Evolutionary conservation across 139 green algal genomes (phyloP).

Genomic region (Chlorella sp.): DNA sequence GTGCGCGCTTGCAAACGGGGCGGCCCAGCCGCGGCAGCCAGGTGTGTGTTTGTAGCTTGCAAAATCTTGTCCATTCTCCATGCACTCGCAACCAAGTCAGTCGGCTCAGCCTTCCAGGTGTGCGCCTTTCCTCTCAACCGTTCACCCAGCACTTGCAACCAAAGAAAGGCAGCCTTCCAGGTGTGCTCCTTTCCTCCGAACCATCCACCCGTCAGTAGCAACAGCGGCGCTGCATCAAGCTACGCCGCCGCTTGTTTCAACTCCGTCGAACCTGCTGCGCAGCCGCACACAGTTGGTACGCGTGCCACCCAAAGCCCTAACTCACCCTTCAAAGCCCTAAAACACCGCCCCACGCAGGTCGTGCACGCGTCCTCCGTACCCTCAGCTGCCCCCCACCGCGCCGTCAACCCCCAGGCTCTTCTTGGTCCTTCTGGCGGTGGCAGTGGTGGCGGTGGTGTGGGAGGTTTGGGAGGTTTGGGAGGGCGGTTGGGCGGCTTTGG

Average conservation of each 20-base stretch:
- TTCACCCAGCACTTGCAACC: not conserved
- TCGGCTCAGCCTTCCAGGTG: constrained; percentile 1
- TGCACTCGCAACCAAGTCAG: not conserved
- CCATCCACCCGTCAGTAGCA: no score
- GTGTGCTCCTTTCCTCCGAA: no score
- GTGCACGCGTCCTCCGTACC: not conserved
- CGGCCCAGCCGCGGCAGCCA: not conserved
- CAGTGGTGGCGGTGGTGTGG: not conserved
- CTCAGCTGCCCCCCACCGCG: not conserved
- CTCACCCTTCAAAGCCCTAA: no score
- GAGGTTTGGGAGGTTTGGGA: not conserved
- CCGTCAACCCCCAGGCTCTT: not conserved
- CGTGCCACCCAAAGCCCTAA: no score
- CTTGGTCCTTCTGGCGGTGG: not conserved
- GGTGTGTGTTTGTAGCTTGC: not conserved
- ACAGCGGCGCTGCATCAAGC: no score
- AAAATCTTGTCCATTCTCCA: not conserved
- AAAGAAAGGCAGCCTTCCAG: no score
- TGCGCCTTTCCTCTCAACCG: no score
- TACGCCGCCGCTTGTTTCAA: no score
- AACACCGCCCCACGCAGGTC: not conserved
- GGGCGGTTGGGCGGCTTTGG: not conserved
- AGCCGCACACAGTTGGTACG: not conserved
- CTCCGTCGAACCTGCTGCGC: no score
- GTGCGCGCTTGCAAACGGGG: not conserved